Conservation (phyloP, 129 eudicot genomes). For the Smallanthus sonchifolius region DNA sequence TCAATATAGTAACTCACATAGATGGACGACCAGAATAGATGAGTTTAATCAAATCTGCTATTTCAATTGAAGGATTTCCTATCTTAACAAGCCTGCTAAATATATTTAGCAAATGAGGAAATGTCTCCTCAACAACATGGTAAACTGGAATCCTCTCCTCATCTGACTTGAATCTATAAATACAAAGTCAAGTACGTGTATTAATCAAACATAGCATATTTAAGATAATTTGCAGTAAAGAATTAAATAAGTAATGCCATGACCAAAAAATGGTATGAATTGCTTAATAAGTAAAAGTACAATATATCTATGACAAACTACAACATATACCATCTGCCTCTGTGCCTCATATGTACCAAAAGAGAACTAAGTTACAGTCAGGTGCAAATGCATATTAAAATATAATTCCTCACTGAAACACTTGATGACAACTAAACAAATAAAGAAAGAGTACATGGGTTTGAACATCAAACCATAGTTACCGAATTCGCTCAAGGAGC, state of each 20-base stretch:
- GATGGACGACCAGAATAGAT: too few relatives aligned
- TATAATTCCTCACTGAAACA: too few relatives aligned
- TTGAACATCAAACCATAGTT: too few relatives aligned
- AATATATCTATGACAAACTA: too few relatives aligned
- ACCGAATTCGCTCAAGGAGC: too few relatives aligned
- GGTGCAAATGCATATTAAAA: too few relatives aligned
- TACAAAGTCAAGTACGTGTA: conserved; percentile 2
- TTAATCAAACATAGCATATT: not conserved
- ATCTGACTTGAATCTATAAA: conserved; percentile 88
- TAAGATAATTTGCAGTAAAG: not conserved
- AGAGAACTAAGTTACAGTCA: too few relatives aligned
- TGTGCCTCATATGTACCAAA: too few relatives aligned
- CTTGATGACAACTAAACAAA: too few relatives aligned
- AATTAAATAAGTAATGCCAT: not conserved
- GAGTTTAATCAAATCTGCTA: conserved; percentile 88
- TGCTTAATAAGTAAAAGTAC: not conserved
- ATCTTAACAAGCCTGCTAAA: conserved; percentile 83
- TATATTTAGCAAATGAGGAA: conserved; percentile 73
- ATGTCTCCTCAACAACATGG: conserved; percentile 85
- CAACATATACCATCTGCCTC: too few relatives aligned
- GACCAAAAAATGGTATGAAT: not conserved
- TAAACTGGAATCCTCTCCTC: conserved; percentile 88
- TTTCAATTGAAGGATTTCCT: conserved; percentile 65
- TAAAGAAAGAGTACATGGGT: too few relatives aligned
- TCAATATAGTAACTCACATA: too few relatives aligned